Conservation (phyloP, 805 yeast species). For the Candida cerambycidarum region DNA sequence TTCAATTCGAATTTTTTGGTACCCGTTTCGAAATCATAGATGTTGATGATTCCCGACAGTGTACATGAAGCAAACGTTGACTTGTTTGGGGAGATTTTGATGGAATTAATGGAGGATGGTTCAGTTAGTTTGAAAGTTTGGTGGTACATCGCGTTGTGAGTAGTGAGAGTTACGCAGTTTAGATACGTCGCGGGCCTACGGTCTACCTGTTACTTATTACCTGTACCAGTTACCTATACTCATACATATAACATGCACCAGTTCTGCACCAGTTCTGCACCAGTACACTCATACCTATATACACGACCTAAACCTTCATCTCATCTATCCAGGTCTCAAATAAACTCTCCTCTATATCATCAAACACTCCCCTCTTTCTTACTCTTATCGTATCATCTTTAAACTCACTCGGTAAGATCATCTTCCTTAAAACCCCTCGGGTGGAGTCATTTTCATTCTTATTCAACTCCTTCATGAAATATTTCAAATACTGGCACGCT, state of each 20-base stretch:
- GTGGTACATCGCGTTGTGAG: neutral
- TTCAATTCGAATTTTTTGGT: constrained; percentile 29
- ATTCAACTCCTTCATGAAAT: constrained; percentile 36
- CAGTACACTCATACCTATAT: too few relatives aligned
- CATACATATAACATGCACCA: too few relatives aligned
- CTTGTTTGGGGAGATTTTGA: constrained; percentile 65
- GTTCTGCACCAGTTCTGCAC: too few relatives aligned
- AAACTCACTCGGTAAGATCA: constrained; percentile 35
- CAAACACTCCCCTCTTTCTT: constrained; percentile 20
- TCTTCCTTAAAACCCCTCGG: constrained; percentile 26
- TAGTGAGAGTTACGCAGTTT: too few relatives aligned
- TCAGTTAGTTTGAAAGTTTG: constrained; percentile 3
- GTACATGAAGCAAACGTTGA: constrained; percentile 52
- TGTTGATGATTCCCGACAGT: constrained; percentile 27
- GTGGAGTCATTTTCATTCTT: constrained; percentile 17
- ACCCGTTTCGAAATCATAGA: constrained; percentile 28
- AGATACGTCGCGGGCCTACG: too few relatives aligned
- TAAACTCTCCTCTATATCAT: constrained; percentile 42
- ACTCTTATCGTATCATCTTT: constrained; percentile 8
- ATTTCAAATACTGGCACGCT: constrained; percentile 40
- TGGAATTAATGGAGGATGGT: constrained; percentile 8
- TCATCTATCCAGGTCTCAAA: constrained; percentile 43
- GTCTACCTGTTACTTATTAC: too few relatives aligned
- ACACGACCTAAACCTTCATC: too few relatives aligned
- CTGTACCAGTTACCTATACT: too few relatives aligned